phyloP scores from a whole-genome alignment of 2,329 filamentous ascomycete species.

The Myriosclerotinia scirpicola region DNA sequence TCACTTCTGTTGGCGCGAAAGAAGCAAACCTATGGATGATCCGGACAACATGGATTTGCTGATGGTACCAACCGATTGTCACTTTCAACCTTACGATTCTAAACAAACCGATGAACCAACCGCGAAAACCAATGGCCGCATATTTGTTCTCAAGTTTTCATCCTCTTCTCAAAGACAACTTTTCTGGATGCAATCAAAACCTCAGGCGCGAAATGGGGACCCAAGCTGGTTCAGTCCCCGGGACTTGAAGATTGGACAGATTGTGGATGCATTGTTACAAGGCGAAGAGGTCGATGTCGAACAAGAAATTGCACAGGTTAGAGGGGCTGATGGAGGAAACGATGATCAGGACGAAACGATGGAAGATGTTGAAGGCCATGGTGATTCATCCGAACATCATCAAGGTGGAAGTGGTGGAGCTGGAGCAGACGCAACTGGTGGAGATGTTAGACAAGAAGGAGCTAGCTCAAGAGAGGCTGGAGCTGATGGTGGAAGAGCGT shows the following conservation, averaged over 20 bases:
- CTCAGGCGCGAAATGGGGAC: slow-evolving; percentile 68
- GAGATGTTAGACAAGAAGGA: slow-evolving; percentile 88
- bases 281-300: slow-evolving; percentile 84
- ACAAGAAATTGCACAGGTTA: slow-evolving; percentile 66
- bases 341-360: slow-evolving; percentile 74
- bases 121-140: slow-evolving; percentile 77
- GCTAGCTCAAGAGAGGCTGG: slow-evolving; percentile 86
- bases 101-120: slow-evolving; percentile 56
- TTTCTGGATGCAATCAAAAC: slow-evolving; percentile 95
- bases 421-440: slow-evolving; percentile 82
- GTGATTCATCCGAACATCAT: slow-evolving; percentile 59
- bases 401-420: slow-evolving; percentile 73
- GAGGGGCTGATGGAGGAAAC: slow-evolving; percentile 51
- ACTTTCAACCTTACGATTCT: slow-evolving; percentile 84
- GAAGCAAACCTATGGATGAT: slow-evolving; percentile 65
- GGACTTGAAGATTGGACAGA: slow-evolving; percentile 82
- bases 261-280: slow-evolving; percentile 81
- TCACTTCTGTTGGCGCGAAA: slow-evolving; percentile 96
- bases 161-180: slow-evolving; percentile 89
- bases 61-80: slow-evolving; percentile 88
- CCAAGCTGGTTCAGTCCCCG: slow-evolving; percentile 78
- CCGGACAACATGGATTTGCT: slow-evolving; percentile 80
- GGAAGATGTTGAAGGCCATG: slow-evolving; percentile 71
- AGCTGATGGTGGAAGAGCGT: slow-evolving; percentile 98
- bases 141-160: slow-evolving; percentile 90